A percentile compares a stretch with the other conserved stretches of the same genome.
Conservation (phyloP, 495 filamentous ascomycete genomes). For the Daldinia decipiens region DNA sequence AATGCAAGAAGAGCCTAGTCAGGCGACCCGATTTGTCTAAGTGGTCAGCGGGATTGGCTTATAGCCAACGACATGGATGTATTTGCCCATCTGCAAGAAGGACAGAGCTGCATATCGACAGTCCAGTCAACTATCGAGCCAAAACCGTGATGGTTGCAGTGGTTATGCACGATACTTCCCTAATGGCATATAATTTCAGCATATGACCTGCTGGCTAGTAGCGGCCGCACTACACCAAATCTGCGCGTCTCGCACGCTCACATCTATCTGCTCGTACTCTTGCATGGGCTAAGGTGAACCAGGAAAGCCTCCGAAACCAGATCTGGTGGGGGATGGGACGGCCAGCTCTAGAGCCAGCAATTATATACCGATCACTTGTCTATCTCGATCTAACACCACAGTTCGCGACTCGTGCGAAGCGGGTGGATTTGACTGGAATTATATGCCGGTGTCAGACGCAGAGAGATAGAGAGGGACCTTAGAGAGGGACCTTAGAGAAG, state of each 20-base stretch:
- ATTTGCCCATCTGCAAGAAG: slow-evolving; percentile 48
- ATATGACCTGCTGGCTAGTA: slow-evolving; percentile 48
- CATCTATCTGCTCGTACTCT: slow-evolving; percentile 37
- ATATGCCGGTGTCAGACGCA: slow-evolving; percentile 16
- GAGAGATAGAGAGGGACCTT: slow-evolving; percentile 2
- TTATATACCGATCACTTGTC: slow-evolving; percentile 38
- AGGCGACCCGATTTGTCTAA: slow-evolving; percentile 51
- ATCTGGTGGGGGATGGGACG: slow-evolving; percentile 34
- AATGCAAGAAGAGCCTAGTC: slow-evolving; percentile 47
- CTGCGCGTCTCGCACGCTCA: slow-evolving; percentile 41
- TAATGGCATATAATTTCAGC: slow-evolving; percentile 46
- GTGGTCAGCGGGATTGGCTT: slow-evolving; percentile 50
- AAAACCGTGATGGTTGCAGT: slow-evolving; percentile 50
- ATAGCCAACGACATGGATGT: slow-evolving; percentile 43
- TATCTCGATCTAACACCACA: slow-evolving; percentile 41
- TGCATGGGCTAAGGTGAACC: slow-evolving; percentile 40
- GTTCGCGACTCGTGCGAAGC: slow-evolving; percentile 34
- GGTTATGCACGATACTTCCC: slow-evolving; percentile 47
- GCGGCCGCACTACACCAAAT: slow-evolving; percentile 30
- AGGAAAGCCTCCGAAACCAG: slow-evolving; percentile 44
- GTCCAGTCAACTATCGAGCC: slow-evolving; percentile 47
- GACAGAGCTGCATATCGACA: slow-evolving; percentile 46
- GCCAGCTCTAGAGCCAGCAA: slow-evolving; percentile 40
- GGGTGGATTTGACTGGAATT: slow-evolving; percentile 29
- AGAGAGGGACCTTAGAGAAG: background rate